Base-by-base conservation (phyloP, 2,329 filamentous ascomycete species). In the Claviceps paspali region DNA sequence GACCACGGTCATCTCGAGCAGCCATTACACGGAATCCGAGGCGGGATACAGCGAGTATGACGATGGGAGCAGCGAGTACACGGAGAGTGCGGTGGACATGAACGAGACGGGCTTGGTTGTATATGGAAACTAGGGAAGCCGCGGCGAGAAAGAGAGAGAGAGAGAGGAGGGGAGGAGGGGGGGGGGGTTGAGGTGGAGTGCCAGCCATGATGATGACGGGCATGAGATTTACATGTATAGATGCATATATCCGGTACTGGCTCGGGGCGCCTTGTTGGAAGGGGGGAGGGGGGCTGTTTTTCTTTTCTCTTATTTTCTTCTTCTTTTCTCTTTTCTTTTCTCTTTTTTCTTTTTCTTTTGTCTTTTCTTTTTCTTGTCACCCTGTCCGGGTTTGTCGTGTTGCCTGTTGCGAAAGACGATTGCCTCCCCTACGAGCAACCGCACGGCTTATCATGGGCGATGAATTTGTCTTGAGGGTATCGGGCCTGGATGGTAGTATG, bases 61-160 rank as follows among this genome's bases (percentile, higher is more conserved):
- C n/a, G 60, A 63, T 29, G 54, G 51, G 19, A 57, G 52, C 21
- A 69, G 65, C 41, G 63, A 70, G 39, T 70, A 63, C 61, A 67
- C 65, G 3, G 65, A 63, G 47, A 67, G 63, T 39, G 59, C 49
- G 4, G 48, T 55, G 5, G 45, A 37, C 6, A 34, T 29, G 33
- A 22, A 44, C 9, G 52, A 58, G 22, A 52, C 53, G 26, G 57
- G 59, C 39, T 41, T 63, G 31, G 50, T 60, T 27, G 49, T 61
- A 24, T 53, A 56, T 36, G 56, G 50, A 26, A 38, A 17, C 31
- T 35, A 35, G 22, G n/a, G n/a, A n/a, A n/a, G n/a, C n/a, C n/a
- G n/a, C n/a, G n/a, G n/a, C n/a, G n/a, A n/a, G n/a, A n/a, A n/a
- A n/a, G n/a, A n/a, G n/a, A n/a, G n/a, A n/a, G 29, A 29, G 32